phyloP scores from a whole-genome alignment of 345 rosid genomes.

The Combretum micranthum region DNA sequence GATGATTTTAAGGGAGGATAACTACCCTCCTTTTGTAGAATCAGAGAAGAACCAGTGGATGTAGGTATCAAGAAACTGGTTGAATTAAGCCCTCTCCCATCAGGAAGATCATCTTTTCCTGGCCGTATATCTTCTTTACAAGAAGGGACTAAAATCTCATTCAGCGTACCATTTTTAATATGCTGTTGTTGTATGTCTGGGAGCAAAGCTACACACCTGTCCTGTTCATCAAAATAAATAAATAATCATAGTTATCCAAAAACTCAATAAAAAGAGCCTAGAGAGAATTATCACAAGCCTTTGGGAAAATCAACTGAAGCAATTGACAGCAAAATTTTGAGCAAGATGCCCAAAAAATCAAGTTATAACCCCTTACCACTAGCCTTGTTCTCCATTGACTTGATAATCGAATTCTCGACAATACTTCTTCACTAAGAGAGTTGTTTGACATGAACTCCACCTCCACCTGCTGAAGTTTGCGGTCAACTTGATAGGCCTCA shows the following conservation, averaged over 20 bases:
- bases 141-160: conserved; percentile 23
- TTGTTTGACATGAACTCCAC: conserved; percentile 43
- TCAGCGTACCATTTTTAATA: conserved; percentile 41
- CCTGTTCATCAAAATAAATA: conserved; percentile 42
- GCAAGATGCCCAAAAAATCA: conserved; percentile 1
- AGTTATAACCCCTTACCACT: conserved; percentile 54
- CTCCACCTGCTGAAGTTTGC: conserved; percentile 58
- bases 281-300: too few species aligned
- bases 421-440: conserved; percentile 34
- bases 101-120: conserved; percentile 23
- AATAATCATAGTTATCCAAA: neutral
- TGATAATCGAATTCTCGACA: conserved; percentile 54
- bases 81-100: conserved; percentile 23
- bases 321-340: neutral
- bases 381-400: conserved; percentile 65
- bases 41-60: conserved; percentile 30
- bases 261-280: too few species aligned
- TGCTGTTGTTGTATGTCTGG: conserved; percentile 66
- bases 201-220: conserved; percentile 50
- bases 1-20: conserved; percentile 20
- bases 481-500: conserved; percentile 75
- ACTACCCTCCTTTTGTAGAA: conserved; percentile 18
- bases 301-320: neutral
- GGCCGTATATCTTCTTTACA: conserved; percentile 37
- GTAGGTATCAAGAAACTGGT: conserved; percentile 27